These are phyloP conservation scores for Fomes fomentarius DNA, from an alignment of 1,284 basidiomycete genomes.

Conservation along the genomic window DNA sequence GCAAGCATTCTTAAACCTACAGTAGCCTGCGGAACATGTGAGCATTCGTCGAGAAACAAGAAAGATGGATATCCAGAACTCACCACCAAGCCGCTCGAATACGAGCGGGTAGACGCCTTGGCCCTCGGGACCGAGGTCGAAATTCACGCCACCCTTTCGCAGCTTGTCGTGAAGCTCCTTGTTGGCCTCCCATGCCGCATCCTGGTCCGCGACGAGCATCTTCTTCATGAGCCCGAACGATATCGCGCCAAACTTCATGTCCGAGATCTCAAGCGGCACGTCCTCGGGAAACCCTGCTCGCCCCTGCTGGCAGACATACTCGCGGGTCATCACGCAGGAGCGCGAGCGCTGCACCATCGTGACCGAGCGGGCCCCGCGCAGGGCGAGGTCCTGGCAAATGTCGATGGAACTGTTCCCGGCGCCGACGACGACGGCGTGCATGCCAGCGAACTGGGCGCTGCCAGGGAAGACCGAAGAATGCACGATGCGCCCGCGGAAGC, in stretches of 20 bases:
- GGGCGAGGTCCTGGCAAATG: slow-evolving; percentile 48
- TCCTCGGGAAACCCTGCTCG: slow-evolving; percentile 42
- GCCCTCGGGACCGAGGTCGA: slow-evolving; percentile 57
- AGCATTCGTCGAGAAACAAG: neutral
- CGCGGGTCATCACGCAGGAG: slow-evolving; percentile 33
- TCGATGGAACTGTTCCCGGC: slow-evolving; percentile 51
- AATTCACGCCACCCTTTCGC: slow-evolving; percentile 57
- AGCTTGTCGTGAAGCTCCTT: slow-evolving; percentile 59
- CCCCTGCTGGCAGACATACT: slow-evolving; percentile 28
- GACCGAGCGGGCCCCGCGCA: slow-evolving; percentile 39
- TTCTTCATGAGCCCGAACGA: slow-evolving; percentile 44
- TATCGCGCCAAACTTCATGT: slow-evolving; percentile 47
- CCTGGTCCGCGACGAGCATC: slow-evolving; percentile 27
- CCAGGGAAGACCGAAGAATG: slow-evolving; percentile 46
- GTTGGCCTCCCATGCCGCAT: slow-evolving; percentile 33
- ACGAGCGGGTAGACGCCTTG: slow-evolving; percentile 50
- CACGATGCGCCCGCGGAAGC: slow-evolving; percentile 44
- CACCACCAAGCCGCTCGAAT: slow-evolving; percentile 29
- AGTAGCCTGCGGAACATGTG: slow-evolving; percentile 13
- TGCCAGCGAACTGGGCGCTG: slow-evolving; percentile 43
- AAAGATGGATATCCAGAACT: neutral
- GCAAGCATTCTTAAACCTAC: slow-evolving; percentile 3
- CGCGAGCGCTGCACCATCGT: slow-evolving; percentile 38
- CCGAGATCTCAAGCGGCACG: slow-evolving; percentile 45
- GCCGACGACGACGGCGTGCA: slow-evolving; percentile 53